Base-by-base conservation (phyloP, 2,329 filamentous ascomycete genomes). In the Arthrobotrys iridis region DNA sequence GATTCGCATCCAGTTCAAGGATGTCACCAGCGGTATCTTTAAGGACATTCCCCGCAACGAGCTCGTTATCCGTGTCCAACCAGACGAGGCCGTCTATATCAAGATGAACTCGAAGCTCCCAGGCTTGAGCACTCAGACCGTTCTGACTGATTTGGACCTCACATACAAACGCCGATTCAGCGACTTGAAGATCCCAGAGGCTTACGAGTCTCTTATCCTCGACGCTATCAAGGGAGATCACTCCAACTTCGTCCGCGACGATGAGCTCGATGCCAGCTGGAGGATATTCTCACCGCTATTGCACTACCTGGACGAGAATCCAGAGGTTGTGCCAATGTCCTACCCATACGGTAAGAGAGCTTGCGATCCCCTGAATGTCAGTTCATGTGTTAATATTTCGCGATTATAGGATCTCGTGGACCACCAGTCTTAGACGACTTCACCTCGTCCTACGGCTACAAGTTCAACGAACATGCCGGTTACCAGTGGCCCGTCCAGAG, bases 61-160 rank as follows among this genome's bases (percentile, higher is more conserved):
- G 85, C 91, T 99, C 78, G 95, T 99, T 81, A 97, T 99, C 86
- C 93, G 95, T 79, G 96, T 99, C 78, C 95, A 99, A 86, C 95
- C 95, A 80, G 99, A 99, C 85, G 95, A 99, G 87, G 96, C 92
- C 82, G 93, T 99, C 79, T 99, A 99, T 86, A 96, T 98, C 84
- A 99, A 99, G 89, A 99, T 99, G 95, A 99, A 99, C 90, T 98
- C 94, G 28, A 99, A 99, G 87, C 87, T 99, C 73, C 96, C 95
- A 18, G 95, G 95, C 80, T 87, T 99, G 80, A 98, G 93, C 86
- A 99, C 98, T 93, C 95, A 99, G 87, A 99, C 95, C 10, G 95
- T 98, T 40, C 92, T 97, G 80, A 99, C 95, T 75, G 95, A 99
- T 86, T 91, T 99, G 75, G 95, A 99, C 82, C 88, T 99, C 79